These are phyloP conservation scores for Tolypocladium tundrense DNA, from an alignment of 2,329 filamentous ascomycete species.

Conservation along the genomic window DNA sequence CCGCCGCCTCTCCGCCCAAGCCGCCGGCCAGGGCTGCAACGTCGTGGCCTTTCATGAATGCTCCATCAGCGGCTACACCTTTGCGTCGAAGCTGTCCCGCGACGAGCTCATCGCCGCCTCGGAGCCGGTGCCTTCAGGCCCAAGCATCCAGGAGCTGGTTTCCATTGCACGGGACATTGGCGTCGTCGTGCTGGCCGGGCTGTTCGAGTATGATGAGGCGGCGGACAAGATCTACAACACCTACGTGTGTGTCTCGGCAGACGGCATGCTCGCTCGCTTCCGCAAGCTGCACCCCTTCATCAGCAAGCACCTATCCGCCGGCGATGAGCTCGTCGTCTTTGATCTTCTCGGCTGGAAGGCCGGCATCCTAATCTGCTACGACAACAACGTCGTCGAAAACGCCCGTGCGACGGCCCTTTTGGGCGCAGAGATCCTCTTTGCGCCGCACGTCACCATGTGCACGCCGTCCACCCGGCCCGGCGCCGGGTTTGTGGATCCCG, in stretches of 20 bases:
- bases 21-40: neutral
- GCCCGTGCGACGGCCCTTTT: constrained; percentile 6
- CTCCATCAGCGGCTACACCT: constrained; percentile 6
- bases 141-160: neutral
- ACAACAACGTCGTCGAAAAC: constrained; percentile 11
- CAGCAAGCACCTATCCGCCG: constrained; percentile 4
- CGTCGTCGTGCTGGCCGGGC: constrained; percentile 5
- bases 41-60: constrained; percentile 7
- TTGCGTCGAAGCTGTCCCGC: constrained; percentile 2
- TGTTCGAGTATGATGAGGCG: constrained; percentile 5
- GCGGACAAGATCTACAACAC: constrained; percentile 6
- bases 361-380: constrained; percentile 11
- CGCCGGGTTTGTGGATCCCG: constrained; percentile 8
- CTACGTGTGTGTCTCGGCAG: constrained; percentile 7
- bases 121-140: neutral
- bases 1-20: constrained; percentile 1
- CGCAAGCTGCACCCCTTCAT: constrained; percentile 10
- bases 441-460: constrained; percentile 11
- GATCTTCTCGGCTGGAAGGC: constrained; percentile 8
- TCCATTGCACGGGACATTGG: neutral
- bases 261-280: constrained; percentile 7
- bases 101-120: neutral
- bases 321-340: constrained; percentile 7
- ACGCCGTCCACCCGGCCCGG: constrained; percentile 8
- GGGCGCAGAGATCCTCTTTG: constrained; percentile 8